Percentiles rank a stretch among this genome's conserved stretches.
phyloP scores from a whole-genome alignment of 306 rosid genomes.

The Ziziphus jujuba region DNA sequence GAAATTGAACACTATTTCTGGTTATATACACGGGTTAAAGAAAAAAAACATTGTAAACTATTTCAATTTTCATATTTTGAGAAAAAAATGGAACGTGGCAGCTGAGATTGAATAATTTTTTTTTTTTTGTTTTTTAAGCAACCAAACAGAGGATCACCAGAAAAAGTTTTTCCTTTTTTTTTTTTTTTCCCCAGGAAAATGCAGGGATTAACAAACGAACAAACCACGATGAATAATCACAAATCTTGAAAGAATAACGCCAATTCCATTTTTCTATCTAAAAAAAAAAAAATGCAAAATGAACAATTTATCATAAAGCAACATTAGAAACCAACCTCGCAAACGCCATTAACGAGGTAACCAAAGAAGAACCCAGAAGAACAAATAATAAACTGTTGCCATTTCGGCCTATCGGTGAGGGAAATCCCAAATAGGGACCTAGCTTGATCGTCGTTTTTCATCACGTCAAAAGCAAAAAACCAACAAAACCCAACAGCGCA shows the following conservation, averaged over 20 bases:
- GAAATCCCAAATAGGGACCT: slow-evolving; percentile 70
- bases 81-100: neutral
- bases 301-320: neutral
- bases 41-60: neutral
- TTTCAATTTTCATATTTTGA: neutral
- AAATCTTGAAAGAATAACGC: too few species aligned
- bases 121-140: too few species aligned
- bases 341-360: slow-evolving; percentile 62
- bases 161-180: too few species aligned
- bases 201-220: too few species aligned
- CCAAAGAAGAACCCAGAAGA: slow-evolving; percentile 78
- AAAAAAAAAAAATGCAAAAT: neutral
- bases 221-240: too few species aligned
- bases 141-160: too few species aligned
- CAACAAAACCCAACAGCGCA: slow-evolving; percentile 3
- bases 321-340: slow-evolving; percentile 45
- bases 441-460: slow-evolving; percentile 51
- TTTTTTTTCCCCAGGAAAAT: too few species aligned
- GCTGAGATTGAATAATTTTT: neutral
- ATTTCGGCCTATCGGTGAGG: slow-evolving; percentile 67
- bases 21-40: neutral
- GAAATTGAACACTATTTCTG: neutral
- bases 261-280: too few species aligned
- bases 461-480: slow-evolving; percentile 7
- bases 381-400: slow-evolving; percentile 82